These are phyloP conservation scores for Cardamine resedifolia DNA, from an alignment of 345 rosid species.

Conservation along the genomic window DNA sequence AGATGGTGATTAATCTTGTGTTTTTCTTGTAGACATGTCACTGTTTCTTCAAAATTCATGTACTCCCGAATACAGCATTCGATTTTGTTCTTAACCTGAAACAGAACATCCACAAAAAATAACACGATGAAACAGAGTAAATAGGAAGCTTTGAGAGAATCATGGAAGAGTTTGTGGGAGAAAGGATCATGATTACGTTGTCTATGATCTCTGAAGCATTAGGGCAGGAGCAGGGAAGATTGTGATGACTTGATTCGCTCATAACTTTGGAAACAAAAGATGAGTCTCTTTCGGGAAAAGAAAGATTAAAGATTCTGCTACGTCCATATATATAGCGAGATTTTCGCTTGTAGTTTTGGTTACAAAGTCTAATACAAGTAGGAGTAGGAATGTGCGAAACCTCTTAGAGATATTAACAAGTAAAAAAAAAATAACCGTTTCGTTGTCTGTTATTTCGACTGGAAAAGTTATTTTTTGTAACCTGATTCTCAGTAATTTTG, in stretches of 20 bases:
- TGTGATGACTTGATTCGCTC: background rate
- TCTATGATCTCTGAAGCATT: background rate
- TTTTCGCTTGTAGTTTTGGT: background rate
- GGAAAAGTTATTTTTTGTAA: no score
- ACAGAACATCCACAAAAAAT: background rate
- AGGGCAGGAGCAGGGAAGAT: background rate
- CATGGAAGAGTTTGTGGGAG: background rate
- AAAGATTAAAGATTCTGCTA: background rate
- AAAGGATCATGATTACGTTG: background rate
- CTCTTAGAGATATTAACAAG: no score
- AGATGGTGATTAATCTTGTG: background rate
- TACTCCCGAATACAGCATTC: background rate
- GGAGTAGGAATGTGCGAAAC: background rate
- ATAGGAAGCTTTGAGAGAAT: background rate
- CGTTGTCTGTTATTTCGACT: no score
- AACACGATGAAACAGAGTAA: background rate
- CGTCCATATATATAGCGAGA: background rate
- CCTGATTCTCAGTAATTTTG: no score
- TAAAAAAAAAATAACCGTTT: no score
- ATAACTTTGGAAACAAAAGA: background rate
- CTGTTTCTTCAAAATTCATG: constrained; percentile 11
- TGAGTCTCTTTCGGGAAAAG: background rate
- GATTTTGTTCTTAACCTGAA: constrained; percentile 2
- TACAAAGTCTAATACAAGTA: background rate
- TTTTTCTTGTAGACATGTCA: background rate